A percentile compares a stretch with the other conserved stretches of the same genome.
These are phyloP conservation scores for Penicillium nucicola DNA, from an alignment of 495 filamentous ascomycete genomes.

Conservation along the genomic window DNA sequence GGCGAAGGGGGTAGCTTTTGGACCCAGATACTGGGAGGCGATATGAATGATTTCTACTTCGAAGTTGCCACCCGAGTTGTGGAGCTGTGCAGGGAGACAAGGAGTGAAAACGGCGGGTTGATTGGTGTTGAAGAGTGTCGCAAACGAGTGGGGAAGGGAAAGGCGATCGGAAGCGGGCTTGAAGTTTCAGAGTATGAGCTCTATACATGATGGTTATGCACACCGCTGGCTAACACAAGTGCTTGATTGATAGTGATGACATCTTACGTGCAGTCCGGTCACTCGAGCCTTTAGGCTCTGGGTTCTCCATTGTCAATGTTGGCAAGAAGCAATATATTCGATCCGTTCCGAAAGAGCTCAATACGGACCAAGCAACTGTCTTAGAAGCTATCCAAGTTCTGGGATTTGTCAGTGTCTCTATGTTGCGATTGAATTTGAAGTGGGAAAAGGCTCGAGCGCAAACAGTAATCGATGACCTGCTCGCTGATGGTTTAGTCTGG, in stretches of 20 bases:
- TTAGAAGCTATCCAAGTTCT: slow-evolving; percentile 83
- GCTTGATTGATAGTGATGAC: slow-evolving; percentile 64
- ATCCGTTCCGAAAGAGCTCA: slow-evolving; percentile 93
- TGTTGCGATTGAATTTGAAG: slow-evolving; percentile 84
- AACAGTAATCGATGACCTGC: slow-evolving; percentile 85
- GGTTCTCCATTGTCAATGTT: slow-evolving; percentile 77
- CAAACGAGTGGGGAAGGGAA: slow-evolving; percentile 66
- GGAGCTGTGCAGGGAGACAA: slow-evolving; percentile 83
- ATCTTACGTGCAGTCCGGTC: slow-evolving; percentile 86
- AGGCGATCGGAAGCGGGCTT: slow-evolving; percentile 63
- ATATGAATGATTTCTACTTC: slow-evolving; percentile 98
- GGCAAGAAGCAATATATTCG: slow-evolving; percentile 85
- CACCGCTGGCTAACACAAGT: neutral
- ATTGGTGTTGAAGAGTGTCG: slow-evolving; percentile 80
- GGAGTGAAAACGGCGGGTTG: slow-evolving; percentile 88
- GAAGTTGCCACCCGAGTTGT: slow-evolving; percentile 92
- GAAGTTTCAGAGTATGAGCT: slow-evolving; percentile 64
- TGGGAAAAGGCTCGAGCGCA: slow-evolving; percentile 84
- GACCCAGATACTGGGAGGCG: slow-evolving; percentile 86
- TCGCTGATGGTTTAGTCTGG: slow-evolving; percentile 93
- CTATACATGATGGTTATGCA: neutral
- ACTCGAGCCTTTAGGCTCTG: slow-evolving; percentile 80
- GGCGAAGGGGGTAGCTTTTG: slow-evolving; percentile 67
- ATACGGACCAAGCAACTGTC: slow-evolving; percentile 88
- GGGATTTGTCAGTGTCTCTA: slow-evolving; percentile 84